These are phyloP conservation scores for Microdochium paspali DNA, from an alignment of 2,329 filamentous ascomycete genomes.

Conservation along the genomic window DNA sequence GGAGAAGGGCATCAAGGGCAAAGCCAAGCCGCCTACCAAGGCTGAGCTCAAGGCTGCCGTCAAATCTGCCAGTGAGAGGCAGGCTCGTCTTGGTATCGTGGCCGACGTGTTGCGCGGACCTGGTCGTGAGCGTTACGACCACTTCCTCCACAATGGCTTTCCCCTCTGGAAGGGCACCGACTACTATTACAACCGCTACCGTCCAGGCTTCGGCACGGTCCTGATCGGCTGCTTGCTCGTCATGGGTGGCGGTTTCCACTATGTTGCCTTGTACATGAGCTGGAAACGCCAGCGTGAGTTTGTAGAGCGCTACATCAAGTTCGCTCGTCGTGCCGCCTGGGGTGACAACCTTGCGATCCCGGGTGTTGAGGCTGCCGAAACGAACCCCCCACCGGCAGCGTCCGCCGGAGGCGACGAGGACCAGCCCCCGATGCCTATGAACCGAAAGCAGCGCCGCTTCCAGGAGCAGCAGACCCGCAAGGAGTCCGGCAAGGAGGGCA, in stretches of 20 bases:
- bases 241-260: constrained; percentile 79
- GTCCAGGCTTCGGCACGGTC: constrained; percentile 81
- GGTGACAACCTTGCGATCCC: constrained; percentile 71
- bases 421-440: constrained; percentile 50
- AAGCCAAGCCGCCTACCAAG: constrained; percentile 60
- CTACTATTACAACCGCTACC: constrained; percentile 94
- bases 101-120: constrained; percentile 77
- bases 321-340: constrained; percentile 83
- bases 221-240: constrained; percentile 72
- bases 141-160: constrained; percentile 89
- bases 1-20: constrained; percentile 35
- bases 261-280: constrained; percentile 72
- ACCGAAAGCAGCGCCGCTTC: constrained; percentile 78
- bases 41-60: constrained; percentile 68
- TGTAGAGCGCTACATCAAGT: constrained; percentile 81
- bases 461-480: constrained; percentile 79
- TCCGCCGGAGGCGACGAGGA: constrained; percentile 38
- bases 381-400: constrained; percentile 32
- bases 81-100: constrained; percentile 76
- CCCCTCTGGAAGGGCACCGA: constrained; percentile 94
- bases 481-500: constrained; percentile 48
- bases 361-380: constrained; percentile 43
- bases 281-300: constrained; percentile 90
- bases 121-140: constrained; percentile 80
- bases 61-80: constrained; percentile 74